A percentile compares a stretch with the other conserved stretches of the same genome.
phyloP scores from a whole-genome alignment of 2,329 filamentous ascomycete genomes.

The Ascochyta pisi region DNA sequence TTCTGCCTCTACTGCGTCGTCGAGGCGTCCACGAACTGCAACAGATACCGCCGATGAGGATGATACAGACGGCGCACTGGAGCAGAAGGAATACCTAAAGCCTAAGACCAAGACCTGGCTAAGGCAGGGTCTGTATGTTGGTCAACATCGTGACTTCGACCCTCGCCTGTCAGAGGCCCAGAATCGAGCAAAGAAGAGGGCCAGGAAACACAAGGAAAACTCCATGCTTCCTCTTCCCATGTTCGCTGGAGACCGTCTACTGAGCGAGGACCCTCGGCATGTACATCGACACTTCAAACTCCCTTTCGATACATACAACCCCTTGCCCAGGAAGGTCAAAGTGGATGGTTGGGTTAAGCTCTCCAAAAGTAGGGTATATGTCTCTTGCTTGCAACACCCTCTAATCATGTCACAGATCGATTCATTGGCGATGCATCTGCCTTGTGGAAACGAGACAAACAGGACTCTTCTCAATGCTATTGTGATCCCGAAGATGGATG shows the following conservation, averaged over 20 bases:
- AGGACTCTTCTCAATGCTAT: conserved; percentile 72
- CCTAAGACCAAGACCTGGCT: conserved; percentile 76
- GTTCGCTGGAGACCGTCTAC: conserved; percentile 73
- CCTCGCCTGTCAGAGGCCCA: conserved; percentile 56
- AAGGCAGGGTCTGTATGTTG: conserved; percentile 83
- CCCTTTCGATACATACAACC: conserved; percentile 88
- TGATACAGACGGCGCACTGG: conserved; percentile 19
- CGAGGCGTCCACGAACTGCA: conserved; percentile 35
- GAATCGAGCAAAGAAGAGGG: conserved; percentile 48
- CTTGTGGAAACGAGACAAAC: conserved; percentile 81
- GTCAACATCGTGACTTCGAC: conserved; percentile 65
- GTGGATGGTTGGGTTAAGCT: conserved; percentile 92
- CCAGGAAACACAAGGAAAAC: conserved; percentile 55
- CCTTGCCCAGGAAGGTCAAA: conserved; percentile 84
- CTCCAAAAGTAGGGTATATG: conserved; percentile 76
- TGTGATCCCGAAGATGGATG: conserved; percentile 72
- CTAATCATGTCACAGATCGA: conserved; percentile 66
- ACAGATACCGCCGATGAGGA: conserved; percentile 23
- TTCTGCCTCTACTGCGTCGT: conserved; percentile 19
- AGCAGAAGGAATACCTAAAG: conserved; percentile 31
- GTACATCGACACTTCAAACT: conserved; percentile 79
- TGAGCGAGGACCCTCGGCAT: conserved; percentile 63
- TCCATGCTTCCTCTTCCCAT: conserved; percentile 75
- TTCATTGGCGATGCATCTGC: conserved; percentile 85
- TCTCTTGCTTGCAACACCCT: background rate